phyloP scores from a whole-genome alignment of 768 basidiomycete species.

The Lactarius tabidus region DNA sequence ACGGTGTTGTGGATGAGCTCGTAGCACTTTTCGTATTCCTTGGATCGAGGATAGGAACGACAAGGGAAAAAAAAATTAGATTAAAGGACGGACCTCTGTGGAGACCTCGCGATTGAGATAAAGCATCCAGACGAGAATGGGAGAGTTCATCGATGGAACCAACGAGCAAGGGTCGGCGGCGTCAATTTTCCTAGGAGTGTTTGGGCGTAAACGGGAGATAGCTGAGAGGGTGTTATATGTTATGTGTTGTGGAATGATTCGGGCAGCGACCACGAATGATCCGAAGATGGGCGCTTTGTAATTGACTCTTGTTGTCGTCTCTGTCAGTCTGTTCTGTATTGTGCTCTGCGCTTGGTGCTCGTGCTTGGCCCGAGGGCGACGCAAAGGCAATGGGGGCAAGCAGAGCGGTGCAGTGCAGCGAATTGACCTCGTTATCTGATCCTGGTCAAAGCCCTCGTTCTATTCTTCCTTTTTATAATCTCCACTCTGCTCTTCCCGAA shows the following conservation, averaged over 20 bases:
- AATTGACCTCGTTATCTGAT: constrained; percentile 19
- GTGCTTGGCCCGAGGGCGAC: neutral
- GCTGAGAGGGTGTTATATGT: constrained; percentile 14
- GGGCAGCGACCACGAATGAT: constrained; percentile 10
- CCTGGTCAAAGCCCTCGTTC: constrained; percentile 4
- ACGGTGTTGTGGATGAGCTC: constrained; percentile 57
- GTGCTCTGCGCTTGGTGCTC: neutral
- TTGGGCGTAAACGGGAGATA: constrained; percentile 15
- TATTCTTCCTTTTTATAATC: neutral
- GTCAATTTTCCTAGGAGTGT: constrained; percentile 21
- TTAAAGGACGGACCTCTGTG: constrained; percentile 44
- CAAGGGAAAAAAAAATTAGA: neutral
- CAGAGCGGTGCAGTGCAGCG: neutral
- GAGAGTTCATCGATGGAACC: constrained; percentile 44
- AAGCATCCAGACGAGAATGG: constrained; percentile 78
- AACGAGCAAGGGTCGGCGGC: constrained; percentile 9
- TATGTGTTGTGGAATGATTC: neutral
- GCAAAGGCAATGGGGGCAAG: neutral
- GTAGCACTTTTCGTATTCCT: constrained; percentile 75
- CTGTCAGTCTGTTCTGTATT: neutral
- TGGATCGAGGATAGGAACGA: constrained; percentile 10
- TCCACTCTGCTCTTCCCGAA: neutral
- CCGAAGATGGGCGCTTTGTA: constrained; percentile 20
- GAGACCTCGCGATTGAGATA: constrained; percentile 72
- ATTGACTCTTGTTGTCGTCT: neutral